Percentiles rank a stretch among this genome's conserved stretches.
Conservation (phyloP, 2,329 filamentous ascomycete genomes). For the Aphanocladium album region DNA sequence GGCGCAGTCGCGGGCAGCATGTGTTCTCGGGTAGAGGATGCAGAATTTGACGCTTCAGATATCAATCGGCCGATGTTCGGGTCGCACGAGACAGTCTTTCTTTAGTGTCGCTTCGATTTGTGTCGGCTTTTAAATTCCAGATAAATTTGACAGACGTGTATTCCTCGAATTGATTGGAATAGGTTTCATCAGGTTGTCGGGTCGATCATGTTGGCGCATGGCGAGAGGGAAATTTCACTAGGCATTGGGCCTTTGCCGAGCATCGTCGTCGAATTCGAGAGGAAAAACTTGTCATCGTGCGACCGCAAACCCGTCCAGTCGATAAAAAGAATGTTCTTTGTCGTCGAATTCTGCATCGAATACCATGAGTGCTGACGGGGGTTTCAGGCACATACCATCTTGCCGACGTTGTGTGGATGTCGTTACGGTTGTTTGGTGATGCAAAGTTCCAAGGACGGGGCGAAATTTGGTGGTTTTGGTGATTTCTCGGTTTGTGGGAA, state of each 20-base stretch:
- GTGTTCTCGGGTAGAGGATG: neutral
- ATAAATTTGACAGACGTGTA: neutral
- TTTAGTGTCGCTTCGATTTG: neutral
- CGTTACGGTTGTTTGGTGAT: slow-evolving; percentile 40
- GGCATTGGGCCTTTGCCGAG: neutral
- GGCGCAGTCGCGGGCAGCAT: neutral
- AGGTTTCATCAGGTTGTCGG: neutral
- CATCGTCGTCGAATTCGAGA: neutral
- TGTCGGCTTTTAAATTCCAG: neutral
- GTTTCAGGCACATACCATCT: slow-evolving; percentile 38
- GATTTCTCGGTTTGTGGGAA: slow-evolving; percentile 42
- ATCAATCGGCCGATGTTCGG: slow-evolving; percentile 5
- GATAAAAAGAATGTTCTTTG: slow-evolving; percentile 8
- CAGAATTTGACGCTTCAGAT: slow-evolving; percentile 8
- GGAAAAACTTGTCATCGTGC: slow-evolving; percentile 27
- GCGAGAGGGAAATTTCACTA: neutral
- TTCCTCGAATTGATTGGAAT: neutral
- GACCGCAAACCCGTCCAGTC: slow-evolving; percentile 20
- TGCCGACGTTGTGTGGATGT: slow-evolving; percentile 42
- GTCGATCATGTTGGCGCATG: neutral
- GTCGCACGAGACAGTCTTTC: slow-evolving; percentile 19
- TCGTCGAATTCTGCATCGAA: slow-evolving; percentile 13
- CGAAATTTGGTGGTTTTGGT: slow-evolving; percentile 38
- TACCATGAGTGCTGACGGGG: neutral
- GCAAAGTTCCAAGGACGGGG: slow-evolving; percentile 31